phyloP scores from a whole-genome alignment of 2,329 filamentous ascomycete species.

The Pestalotiopsis sp. region DNA sequence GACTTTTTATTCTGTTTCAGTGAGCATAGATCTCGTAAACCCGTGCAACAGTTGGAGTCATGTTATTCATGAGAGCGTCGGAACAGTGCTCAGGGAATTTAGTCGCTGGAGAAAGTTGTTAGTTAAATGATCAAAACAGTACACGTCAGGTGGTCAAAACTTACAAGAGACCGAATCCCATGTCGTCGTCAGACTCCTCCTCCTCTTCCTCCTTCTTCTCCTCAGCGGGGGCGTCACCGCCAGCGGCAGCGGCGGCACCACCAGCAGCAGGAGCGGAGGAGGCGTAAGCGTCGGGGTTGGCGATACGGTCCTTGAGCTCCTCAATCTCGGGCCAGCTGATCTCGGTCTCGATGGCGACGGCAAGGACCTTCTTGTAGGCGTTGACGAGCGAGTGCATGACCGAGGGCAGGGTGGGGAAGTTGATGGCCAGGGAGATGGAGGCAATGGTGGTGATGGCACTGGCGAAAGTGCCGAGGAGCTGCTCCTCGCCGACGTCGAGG shows the following conservation, averaged over 20 bases:
- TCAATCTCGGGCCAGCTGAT: slow-evolving; percentile 95
- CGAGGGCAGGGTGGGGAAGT: slow-evolving; percentile 95
- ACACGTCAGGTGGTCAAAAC: slow-evolving; percentile 27
- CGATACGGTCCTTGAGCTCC: slow-evolving; percentile 98
- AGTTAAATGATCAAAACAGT: slow-evolving; percentile 30
- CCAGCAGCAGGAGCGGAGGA: slow-evolving; percentile 74
- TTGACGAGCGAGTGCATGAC: slow-evolving; percentile 97
- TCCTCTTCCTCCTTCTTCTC: slow-evolving; percentile 67
- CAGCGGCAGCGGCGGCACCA: slow-evolving; percentile 53
- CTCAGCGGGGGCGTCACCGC: slow-evolving; percentile 52
- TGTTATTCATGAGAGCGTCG: slow-evolving; percentile 41
- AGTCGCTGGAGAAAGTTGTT: slow-evolving; percentile 49
- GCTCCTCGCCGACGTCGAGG: slow-evolving; percentile 91
- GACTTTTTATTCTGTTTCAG: slow-evolving; percentile 16
- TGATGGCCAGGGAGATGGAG: slow-evolving; percentile 85
- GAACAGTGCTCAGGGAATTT: slow-evolving; percentile 45
- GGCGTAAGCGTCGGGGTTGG: slow-evolving; percentile 97
- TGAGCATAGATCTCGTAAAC: slow-evolving; percentile 41
- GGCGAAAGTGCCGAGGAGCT: slow-evolving; percentile 84
- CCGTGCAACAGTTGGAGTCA: slow-evolving; percentile 45
- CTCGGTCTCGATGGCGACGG: slow-evolving; percentile 88
- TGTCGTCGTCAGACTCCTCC: slow-evolving; percentile 68
- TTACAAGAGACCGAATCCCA: slow-evolving; percentile 80
- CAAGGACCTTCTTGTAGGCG: slow-evolving; percentile 94
- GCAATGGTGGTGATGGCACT: slow-evolving; percentile 86